Evolutionary conservation across 1,284 basidiomycete genomes (phyloP).

Genomic region (Irpex sp.): DNA sequence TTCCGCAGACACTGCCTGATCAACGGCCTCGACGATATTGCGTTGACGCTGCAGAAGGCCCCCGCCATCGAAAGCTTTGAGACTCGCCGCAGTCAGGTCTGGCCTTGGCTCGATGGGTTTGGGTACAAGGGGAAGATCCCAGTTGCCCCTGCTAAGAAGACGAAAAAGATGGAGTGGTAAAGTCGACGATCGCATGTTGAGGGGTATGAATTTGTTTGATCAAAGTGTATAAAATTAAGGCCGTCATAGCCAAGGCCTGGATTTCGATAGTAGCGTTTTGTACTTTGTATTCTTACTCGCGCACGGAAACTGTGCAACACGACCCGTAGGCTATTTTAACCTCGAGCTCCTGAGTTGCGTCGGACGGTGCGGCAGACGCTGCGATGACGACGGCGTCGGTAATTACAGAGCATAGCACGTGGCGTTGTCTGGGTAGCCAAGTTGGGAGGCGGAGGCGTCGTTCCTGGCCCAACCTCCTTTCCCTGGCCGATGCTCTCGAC

Average conservation of each 20-base stretch:
- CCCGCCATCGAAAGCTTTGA: conserved; percentile 75
- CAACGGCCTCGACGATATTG: conserved; percentile 94
- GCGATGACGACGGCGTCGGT: neutral
- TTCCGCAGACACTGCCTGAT: conserved; percentile 91
- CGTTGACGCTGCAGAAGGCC: conserved; percentile 81
- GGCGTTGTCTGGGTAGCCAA: neutral
- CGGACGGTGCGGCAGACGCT: neutral
- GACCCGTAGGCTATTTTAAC: neutral
- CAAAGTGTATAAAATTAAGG: neutral
- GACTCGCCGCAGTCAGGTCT: conserved; percentile 64
- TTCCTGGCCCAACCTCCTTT: neutral
- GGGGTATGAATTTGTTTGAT: neutral
- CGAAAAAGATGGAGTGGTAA: conserved; percentile 77
- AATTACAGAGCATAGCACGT: conserved; percentile 4
- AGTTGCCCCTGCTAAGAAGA: conserved; percentile 40
- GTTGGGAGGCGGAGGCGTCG: neutral
- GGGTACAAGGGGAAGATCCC: conserved; percentile 82
- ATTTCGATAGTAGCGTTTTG: neutral
- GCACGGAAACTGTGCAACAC: neutral
- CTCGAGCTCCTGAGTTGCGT: neutral
- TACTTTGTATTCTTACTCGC: neutral
- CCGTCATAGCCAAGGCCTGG: neutral
- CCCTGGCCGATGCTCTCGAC: neutral
- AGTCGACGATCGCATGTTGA: neutral
- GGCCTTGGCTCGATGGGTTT: conserved; percentile 95